Percentiles rank a stretch among this genome's conserved stretches.
Evolutionary conservation across 768 basidiomycete species (phyloP).

Genomic region (Tylopilus felleus): DNA sequence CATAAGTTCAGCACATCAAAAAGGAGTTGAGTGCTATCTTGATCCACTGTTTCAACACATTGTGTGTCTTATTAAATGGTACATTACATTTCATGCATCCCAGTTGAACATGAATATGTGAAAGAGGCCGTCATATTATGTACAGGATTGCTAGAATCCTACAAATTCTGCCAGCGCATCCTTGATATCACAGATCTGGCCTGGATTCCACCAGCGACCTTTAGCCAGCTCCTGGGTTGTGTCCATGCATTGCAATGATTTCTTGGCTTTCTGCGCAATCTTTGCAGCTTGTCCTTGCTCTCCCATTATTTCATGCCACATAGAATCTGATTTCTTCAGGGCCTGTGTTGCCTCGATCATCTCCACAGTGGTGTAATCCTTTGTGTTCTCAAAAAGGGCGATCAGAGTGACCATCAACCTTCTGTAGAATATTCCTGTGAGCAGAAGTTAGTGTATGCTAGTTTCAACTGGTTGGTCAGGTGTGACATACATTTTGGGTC

Average conservation of each 20-base stretch:
- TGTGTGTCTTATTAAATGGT: too few species aligned
- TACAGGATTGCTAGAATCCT: too few species aligned
- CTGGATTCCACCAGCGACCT: not conserved
- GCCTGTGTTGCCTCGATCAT: not conserved
- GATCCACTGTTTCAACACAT: too few species aligned
- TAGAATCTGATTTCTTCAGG: not conserved
- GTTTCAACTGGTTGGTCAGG: not conserved
- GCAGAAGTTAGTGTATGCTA: too few species aligned
- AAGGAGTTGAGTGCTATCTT: too few species aligned
- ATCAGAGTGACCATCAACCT: not conserved
- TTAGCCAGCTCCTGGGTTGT: not conserved
- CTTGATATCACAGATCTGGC: not conserved
- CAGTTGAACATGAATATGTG: too few species aligned
- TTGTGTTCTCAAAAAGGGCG: not conserved
- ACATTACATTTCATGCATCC: too few species aligned
- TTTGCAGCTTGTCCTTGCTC: not conserved
- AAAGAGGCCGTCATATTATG: too few species aligned
- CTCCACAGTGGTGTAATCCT: not conserved
- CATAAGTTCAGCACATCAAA: too few species aligned
- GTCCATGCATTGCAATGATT: not conserved
- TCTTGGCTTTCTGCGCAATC: not conserved
- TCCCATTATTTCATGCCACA: not conserved
- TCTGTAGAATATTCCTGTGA: not conserved
- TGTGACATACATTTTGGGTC: not conserved
- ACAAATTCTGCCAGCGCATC: too few species aligned